These are phyloP conservation scores for Asterophora lycoperdoides DNA, from an alignment of 768 basidiomycete species.

Conservation along the genomic window DNA sequence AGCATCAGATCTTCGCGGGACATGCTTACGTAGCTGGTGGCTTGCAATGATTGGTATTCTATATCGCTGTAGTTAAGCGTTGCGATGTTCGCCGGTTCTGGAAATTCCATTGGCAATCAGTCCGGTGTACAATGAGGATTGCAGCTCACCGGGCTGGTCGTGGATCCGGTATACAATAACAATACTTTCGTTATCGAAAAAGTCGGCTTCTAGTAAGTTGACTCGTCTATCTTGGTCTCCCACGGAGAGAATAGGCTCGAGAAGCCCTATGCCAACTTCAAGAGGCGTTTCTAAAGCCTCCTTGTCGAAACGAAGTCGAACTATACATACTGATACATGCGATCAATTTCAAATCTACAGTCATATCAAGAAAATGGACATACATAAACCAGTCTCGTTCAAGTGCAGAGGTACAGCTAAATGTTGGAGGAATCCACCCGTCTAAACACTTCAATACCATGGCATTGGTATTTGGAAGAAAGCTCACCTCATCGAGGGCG, in stretches of 20 bases:
- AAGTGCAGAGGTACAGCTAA: constrained; percentile 44
- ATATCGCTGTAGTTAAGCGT: constrained; percentile 60
- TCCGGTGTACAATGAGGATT: constrained; percentile 20
- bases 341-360: neutral
- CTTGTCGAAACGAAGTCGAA: constrained; percentile 47
- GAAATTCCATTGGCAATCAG: constrained; percentile 33
- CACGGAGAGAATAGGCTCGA: constrained; percentile 49
- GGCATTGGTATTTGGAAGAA: constrained; percentile 20
- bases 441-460: constrained; percentile 29
- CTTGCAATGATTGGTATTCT: constrained; percentile 51
- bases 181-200: constrained; percentile 73
- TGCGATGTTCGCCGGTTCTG: constrained; percentile 57
- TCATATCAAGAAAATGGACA: constrained; percentile 25
- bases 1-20: constrained; percentile 65
- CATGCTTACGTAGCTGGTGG: constrained; percentile 47
- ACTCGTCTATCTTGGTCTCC: constrained; percentile 36
- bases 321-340: constrained; percentile 46
- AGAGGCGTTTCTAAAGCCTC: constrained; percentile 34
- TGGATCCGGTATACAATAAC: constrained; percentile 59
- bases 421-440: constrained; percentile 46
- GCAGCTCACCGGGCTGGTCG: constrained; percentile 44
- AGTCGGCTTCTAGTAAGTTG: constrained; percentile 63
- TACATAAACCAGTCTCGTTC: constrained; percentile 42
- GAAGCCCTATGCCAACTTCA: constrained; percentile 46
- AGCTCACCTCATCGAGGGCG: constrained; percentile 46